A percentile compares a stretch with the other conserved stretches of the same genome.
Evolutionary conservation across 257 asterid species (phyloP).

Genomic region (Nemophila menziesii): DNA sequence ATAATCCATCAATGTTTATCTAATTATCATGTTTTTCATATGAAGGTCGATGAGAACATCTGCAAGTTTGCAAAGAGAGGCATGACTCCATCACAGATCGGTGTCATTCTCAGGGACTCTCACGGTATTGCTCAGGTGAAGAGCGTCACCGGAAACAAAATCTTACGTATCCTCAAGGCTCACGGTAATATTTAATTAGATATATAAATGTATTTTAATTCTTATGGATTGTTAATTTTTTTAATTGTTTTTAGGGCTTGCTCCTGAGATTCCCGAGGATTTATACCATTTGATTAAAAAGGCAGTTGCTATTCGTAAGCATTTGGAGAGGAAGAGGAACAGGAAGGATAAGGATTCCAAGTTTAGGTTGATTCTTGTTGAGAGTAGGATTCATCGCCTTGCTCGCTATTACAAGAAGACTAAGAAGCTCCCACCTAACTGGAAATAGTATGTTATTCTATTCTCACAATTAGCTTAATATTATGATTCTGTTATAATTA

Average conservation of each 20-base stretch:
- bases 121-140: slow-evolving; percentile 6
- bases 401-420: slow-evolving; percentile 95
- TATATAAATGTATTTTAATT: too few relatives aligned
- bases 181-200: slow-evolving; percentile 33
- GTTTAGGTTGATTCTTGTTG: slow-evolving; percentile 77
- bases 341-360: slow-evolving; percentile 89
- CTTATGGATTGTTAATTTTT: neutral
- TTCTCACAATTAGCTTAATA: neutral
- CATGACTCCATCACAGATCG: slow-evolving; percentile 2
- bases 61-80: slow-evolving; percentile 12
- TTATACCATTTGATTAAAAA: slow-evolving; percentile 73
- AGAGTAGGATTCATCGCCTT: slow-evolving; percentile 90
- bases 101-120: slow-evolving; percentile 2
- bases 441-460: slow-evolving; percentile 55
- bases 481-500: neutral
- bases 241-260: slow-evolving; percentile 38
- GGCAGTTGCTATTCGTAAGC: slow-evolving; percentile 84
- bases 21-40: neutral
- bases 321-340: slow-evolving; percentile 85
- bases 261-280: slow-evolving; percentile 91
- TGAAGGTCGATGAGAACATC: slow-evolving; percentile 1
- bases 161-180: slow-evolving; percentile 80
- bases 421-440: slow-evolving; percentile 85
- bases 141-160: slow-evolving; percentile 11
- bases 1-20: neutral